phyloP scores from a whole-genome alignment of 1,139 yeast species.

The Blastobotrys capitulatus region DNA sequence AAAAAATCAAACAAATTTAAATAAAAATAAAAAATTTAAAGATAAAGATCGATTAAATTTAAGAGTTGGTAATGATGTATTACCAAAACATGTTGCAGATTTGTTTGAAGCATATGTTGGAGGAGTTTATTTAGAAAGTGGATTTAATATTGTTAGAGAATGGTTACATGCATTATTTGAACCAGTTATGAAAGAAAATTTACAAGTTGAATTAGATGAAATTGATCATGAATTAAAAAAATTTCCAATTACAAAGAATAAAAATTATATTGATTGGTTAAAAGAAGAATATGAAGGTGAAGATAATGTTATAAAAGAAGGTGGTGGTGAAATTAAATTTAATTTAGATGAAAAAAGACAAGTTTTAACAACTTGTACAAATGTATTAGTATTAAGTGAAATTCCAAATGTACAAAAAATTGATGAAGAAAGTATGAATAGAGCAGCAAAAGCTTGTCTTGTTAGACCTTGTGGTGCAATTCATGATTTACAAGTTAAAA shows the following conservation, averaged over 20 bases:
- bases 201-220: background rate
- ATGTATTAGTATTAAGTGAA: constrained; percentile 1
- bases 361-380: background rate
- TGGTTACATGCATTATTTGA: constrained; percentile 40
- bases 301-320: background rate
- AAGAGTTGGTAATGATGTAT: no score
- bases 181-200: background rate
- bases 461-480: background rate
- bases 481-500: background rate
- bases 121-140: constrained; percentile 58
- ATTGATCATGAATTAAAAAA: background rate
- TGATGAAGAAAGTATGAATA: background rate
- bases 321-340: background rate
- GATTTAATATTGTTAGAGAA: background rate
- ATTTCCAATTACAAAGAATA: background rate
- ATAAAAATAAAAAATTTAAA: constrained; percentile 44
- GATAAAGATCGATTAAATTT: no score
- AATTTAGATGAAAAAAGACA: background rate
- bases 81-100: constrained; percentile 54
- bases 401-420: background rate
- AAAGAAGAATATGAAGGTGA: background rate
- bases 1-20: constrained; percentile 60
- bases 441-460: background rate
- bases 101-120: constrained; percentile 90
- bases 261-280: background rate